phyloP scores from a whole-genome alignment of 306 rosid species.

The Biancaea sappan region DNA sequence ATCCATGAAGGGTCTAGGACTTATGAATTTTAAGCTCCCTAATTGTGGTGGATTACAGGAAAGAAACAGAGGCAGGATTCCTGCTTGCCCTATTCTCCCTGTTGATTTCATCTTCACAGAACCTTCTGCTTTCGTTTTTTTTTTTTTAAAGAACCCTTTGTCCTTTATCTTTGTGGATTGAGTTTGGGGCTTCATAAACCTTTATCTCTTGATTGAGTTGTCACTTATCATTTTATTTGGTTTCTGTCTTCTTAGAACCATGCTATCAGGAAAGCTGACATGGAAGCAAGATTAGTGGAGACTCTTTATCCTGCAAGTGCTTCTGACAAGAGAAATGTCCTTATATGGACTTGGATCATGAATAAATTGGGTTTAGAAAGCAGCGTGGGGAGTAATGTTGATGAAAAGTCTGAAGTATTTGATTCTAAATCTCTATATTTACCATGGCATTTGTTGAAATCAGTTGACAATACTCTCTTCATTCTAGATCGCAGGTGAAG shows the following conservation, averaged over 20 bases:
- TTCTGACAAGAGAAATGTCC: constrained; percentile 44
- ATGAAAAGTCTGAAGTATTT: constrained; percentile 51
- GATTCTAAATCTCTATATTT: constrained; percentile 57
- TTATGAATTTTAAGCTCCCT: not conserved
- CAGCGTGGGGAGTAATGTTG: constrained; percentile 38
- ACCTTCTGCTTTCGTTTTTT: not conserved
- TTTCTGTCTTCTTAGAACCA: constrained; percentile 67
- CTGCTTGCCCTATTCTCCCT: constrained; percentile 6
- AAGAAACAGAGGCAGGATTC: constrained; percentile 15
- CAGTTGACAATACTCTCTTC: constrained; percentile 57
- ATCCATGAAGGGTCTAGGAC: not conserved
- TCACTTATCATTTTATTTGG: constrained; percentile 36
- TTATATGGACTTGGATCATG: constrained; percentile 67
- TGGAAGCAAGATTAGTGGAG: constrained; percentile 63
- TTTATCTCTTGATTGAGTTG: constrained; percentile 17
- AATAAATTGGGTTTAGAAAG: constrained; percentile 64
- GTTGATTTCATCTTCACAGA: not conserved
- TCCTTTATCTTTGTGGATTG: constrained; percentile 2
- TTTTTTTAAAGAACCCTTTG: not conserved
- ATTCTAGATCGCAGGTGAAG: constrained; percentile 71
- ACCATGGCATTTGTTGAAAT: constrained; percentile 91
- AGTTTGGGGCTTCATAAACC: not conserved
- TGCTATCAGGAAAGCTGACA: constrained; percentile 90
- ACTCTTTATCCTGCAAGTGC: constrained; percentile 65
- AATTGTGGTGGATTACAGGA: not conserved